phyloP scores from a whole-genome alignment of 2,329 filamentous ascomycete genomes.

The Fusarium poae region DNA sequence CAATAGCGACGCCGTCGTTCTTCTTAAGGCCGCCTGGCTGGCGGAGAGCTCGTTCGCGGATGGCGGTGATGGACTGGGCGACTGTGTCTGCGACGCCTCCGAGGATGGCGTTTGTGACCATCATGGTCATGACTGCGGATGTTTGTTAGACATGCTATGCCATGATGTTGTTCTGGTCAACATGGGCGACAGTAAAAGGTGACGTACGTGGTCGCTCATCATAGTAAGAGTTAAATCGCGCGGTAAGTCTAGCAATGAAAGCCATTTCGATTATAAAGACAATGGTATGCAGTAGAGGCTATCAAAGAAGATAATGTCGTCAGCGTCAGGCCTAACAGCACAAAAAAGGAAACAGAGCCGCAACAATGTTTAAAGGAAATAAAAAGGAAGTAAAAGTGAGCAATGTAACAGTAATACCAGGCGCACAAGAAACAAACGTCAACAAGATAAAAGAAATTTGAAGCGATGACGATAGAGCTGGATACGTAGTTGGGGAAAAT shows the following conservation, averaged over 20 bases:
- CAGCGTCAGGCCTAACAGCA: constrained; percentile 31
- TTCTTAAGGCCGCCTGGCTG: constrained; percentile 71
- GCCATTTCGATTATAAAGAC: constrained; percentile 91
- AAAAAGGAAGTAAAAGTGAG: neutral
- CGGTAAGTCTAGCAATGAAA: constrained; percentile 82
- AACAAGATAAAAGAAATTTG: constrained; percentile 14
- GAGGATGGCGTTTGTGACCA: constrained; percentile 97
- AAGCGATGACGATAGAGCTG: constrained; percentile 28
- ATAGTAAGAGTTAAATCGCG: constrained; percentile 96
- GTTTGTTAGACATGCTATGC: constrained; percentile 13
- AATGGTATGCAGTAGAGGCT: constrained; percentile 90
- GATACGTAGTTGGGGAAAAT: constrained; percentile 31
- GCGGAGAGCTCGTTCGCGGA: constrained; percentile 75
- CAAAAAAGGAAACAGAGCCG: neutral
- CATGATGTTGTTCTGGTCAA: neutral
- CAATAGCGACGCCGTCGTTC: constrained; percentile 82
- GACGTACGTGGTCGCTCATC: constrained; percentile 82
- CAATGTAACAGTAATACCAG: neutral
- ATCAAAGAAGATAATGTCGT: constrained; percentile 42
- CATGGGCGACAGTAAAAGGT: neutral
- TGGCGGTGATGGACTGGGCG: constrained; percentile 89
- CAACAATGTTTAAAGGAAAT: neutral
- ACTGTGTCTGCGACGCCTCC: constrained; percentile 97
- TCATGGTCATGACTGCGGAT: constrained; percentile 87
- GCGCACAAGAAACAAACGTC: constrained; percentile 1